These are phyloP conservation scores for Trichoderma koningii DNA, from an alignment of 2,329 filamentous ascomycete genomes.

Conservation along the genomic window DNA sequence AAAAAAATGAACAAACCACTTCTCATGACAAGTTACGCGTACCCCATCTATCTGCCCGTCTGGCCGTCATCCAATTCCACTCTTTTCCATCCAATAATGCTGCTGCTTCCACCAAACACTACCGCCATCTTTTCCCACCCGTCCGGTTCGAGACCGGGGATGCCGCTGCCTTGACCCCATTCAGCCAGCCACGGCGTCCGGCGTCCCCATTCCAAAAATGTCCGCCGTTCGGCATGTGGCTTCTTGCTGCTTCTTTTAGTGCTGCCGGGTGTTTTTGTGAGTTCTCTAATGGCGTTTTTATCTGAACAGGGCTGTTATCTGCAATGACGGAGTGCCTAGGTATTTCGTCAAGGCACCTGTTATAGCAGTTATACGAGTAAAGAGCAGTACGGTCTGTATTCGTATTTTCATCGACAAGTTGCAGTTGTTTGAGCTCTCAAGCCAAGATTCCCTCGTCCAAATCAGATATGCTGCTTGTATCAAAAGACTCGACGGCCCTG, in stretches of 20 bases:
- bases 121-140: background rate
- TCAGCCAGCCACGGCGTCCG: conserved; percentile 20
- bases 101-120: background rate
- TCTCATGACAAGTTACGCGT: background rate
- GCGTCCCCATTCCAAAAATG: conserved; percentile 15
- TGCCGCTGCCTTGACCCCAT: conserved; percentile 14
- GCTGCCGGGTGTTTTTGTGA: conserved; percentile 10
- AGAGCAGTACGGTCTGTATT: background rate
- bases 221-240: conserved; percentile 19
- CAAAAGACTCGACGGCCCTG: background rate
- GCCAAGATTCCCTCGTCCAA: background rate
- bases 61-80: background rate
- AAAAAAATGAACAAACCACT: background rate
- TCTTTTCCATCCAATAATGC: too few relatives aligned
- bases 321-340: background rate
- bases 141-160: conserved; percentile 11
- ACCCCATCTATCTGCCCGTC: conserved; percentile 6
- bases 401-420: background rate
- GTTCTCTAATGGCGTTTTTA: too few relatives aligned
- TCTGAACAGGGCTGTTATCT: background rate
- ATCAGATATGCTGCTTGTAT: background rate
- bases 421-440: too few relatives aligned
- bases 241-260: background rate
- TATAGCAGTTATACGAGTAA: background rate
- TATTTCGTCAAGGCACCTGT: background rate